Evolutionary conservation across 306 rosid species (phyloP).

Genomic region (Acacia acuminata): DNA sequence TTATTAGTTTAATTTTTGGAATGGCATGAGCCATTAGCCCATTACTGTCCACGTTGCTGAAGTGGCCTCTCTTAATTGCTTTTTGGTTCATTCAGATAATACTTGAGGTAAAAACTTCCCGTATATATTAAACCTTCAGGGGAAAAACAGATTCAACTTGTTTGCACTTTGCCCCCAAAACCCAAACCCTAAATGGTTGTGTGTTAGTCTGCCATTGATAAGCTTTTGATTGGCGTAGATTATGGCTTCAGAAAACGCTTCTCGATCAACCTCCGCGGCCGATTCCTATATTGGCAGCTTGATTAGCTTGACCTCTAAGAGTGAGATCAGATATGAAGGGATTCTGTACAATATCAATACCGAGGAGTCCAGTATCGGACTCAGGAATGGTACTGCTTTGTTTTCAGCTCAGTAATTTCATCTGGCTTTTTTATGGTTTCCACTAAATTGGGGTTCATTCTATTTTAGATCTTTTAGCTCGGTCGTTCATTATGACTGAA

Average conservation of each 20-base stretch:
- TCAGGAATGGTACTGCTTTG: constrained; percentile 53
- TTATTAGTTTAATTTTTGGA: too few species aligned
- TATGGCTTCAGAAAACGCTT: constrained; percentile 67
- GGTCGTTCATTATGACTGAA: not conserved
- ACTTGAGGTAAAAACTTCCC: not conserved
- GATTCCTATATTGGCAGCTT: constrained; percentile 80
- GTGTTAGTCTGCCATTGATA: not conserved
- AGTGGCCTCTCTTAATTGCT: not conserved
- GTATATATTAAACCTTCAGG: not conserved
- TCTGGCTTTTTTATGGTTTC: constrained; percentile 12
- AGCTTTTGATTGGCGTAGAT: constrained; percentile 23
- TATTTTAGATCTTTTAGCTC: constrained; percentile 24
- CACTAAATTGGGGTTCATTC: constrained; percentile 14
- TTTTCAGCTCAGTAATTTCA: not conserved
- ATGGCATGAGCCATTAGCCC: not conserved
- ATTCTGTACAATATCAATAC: constrained; percentile 71
- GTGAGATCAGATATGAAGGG: constrained; percentile 88
- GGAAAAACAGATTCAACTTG: constrained; percentile 14
- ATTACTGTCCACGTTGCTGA: not conserved
- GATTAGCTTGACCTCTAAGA: constrained; percentile 82
- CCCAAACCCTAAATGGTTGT: constrained; percentile 53
- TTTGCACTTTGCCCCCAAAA: not conserved
- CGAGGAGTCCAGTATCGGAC: constrained; percentile 82
- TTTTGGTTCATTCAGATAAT: not conserved
- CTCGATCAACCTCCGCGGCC: constrained; percentile 71